phyloP scores from a whole-genome alignment of 1,139 yeast genomes.

The Saccharomyces hybrid region DNA sequence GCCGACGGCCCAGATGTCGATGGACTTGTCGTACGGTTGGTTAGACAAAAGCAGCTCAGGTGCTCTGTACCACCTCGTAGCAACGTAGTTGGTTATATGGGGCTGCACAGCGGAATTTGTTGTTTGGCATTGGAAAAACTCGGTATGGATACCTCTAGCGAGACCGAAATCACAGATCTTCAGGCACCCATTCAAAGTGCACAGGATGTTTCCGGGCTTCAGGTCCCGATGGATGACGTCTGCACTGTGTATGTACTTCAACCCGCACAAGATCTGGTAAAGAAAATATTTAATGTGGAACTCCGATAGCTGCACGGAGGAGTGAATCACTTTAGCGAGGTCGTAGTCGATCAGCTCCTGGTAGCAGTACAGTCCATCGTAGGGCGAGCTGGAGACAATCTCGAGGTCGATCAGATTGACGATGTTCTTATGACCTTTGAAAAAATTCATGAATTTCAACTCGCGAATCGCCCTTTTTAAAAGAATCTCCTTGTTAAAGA shows the following conservation, averaged over 20 bases:
- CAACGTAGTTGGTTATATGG: slow-evolving; percentile 77
- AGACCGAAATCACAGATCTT: slow-evolving; percentile 86
- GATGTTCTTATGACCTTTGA: slow-evolving; percentile 76
- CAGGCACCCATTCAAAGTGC: slow-evolving; percentile 59
- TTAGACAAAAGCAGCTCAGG: slow-evolving; percentile 76
- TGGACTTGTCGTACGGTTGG: slow-evolving; percentile 46
- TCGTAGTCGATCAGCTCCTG: slow-evolving; percentile 78
- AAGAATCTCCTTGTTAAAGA: slow-evolving; percentile 56
- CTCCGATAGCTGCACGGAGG: slow-evolving; percentile 71
- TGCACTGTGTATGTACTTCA: slow-evolving; percentile 78
- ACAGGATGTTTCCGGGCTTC: slow-evolving; percentile 77
- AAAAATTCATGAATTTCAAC: slow-evolving; percentile 65
- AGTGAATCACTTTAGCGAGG: slow-evolving; percentile 67
- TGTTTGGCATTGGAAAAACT: slow-evolving; percentile 31
- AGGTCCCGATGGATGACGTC: slow-evolving; percentile 79
- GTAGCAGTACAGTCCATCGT: slow-evolving; percentile 79
- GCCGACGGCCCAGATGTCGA: slow-evolving; percentile 78
- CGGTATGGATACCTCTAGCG: slow-evolving; percentile 63
- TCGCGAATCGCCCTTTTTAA: slow-evolving; percentile 73
- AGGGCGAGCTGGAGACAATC: slow-evolving; percentile 55
- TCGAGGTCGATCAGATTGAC: slow-evolving; percentile 68
- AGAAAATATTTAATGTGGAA: slow-evolving; percentile 68
- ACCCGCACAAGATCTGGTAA: slow-evolving; percentile 73
- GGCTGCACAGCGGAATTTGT: slow-evolving; percentile 22
- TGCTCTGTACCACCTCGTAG: slow-evolving; percentile 93